A percentile compares a stretch with the other conserved stretches of the same genome.
These are phyloP conservation scores for Aegilops sharonensis DNA, from an alignment of 176 grass and related monocot species.

Conservation along the genomic window DNA sequence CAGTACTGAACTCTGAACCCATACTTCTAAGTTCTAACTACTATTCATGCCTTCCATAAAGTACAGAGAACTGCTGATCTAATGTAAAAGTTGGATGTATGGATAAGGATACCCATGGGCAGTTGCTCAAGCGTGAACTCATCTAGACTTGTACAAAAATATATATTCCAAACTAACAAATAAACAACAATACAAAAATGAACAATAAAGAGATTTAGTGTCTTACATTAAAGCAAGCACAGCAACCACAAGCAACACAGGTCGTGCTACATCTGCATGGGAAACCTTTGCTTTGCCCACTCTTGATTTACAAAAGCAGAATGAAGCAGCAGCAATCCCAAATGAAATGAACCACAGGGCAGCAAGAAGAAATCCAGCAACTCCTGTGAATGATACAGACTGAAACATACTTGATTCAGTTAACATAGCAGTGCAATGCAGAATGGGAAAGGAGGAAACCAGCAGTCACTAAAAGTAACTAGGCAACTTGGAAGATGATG, in stretches of 20 bases:
- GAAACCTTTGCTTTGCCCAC: constrained; percentile 47
- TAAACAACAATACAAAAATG: background rate
- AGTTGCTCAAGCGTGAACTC: background rate
- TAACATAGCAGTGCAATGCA: background rate
- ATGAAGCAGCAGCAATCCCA: constrained; percentile 42
- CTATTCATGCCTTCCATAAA: background rate
- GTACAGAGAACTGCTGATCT: background rate
- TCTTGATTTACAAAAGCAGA: constrained; percentile 58
- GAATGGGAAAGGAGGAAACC: background rate
- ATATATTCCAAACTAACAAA: background rate
- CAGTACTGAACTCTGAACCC: background rate
- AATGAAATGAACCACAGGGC: constrained; percentile 64
- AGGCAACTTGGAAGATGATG: background rate
- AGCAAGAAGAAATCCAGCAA: constrained; percentile 69
- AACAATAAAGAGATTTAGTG: background rate
- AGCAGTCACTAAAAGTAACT: background rate
- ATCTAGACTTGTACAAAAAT: background rate
- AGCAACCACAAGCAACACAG: constrained; percentile 62
- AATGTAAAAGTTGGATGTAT: background rate
- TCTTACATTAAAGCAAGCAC: constrained; percentile 62
- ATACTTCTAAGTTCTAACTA: background rate
- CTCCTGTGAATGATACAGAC: constrained; percentile 90
- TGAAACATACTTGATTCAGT: constrained; percentile 49
- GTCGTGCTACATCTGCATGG: constrained; percentile 20
- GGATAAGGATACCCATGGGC: background rate